Percentiles rank a stretch among this genome's conserved stretches.
Conservation (phyloP, 352 stramenopile species). For the Globisporangium canariense region DNA sequence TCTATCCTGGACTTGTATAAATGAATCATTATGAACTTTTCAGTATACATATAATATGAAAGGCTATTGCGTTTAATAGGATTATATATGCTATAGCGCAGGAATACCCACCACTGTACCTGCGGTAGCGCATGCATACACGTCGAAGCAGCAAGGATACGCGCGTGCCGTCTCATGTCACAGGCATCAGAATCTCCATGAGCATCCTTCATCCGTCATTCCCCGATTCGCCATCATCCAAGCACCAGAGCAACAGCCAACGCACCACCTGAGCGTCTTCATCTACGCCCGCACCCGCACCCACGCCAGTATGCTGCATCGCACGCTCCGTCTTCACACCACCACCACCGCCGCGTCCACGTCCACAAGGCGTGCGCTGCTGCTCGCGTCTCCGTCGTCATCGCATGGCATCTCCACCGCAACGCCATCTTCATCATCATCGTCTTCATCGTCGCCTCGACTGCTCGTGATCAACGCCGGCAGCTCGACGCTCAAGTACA, state of each 20-base stretch:
- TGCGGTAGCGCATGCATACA: background rate
- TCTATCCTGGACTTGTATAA: background rate
- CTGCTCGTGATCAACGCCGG: conserved; percentile 78
- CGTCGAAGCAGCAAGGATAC: conserved; percentile 1
- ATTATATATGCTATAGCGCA: background rate
- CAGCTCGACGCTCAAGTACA: conserved; percentile 86
- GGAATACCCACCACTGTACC: background rate
- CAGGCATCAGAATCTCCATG: background rate
- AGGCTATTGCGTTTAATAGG: background rate
- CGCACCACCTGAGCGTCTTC: background rate
- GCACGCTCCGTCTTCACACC: conserved; percentile 1
- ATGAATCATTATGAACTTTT: background rate
- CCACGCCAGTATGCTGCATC: background rate
- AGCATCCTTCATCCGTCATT: background rate
- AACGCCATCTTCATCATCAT: conserved; percentile 8
- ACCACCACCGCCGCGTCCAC: background rate
- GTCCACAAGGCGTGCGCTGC: conserved; percentile 12
- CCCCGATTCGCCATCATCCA: background rate
- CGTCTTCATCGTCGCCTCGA: conserved; percentile 18
- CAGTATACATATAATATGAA: background rate
- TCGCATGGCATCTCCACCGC: conserved; percentile 10
- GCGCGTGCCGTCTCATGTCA: background rate
- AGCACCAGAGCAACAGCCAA: background rate
- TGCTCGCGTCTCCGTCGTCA: conserved; percentile 2
- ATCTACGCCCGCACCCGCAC: background rate